phyloP scores from a whole-genome alignment of 495 filamentous ascomycete genomes.

The Talaromyces proteolyticus region DNA sequence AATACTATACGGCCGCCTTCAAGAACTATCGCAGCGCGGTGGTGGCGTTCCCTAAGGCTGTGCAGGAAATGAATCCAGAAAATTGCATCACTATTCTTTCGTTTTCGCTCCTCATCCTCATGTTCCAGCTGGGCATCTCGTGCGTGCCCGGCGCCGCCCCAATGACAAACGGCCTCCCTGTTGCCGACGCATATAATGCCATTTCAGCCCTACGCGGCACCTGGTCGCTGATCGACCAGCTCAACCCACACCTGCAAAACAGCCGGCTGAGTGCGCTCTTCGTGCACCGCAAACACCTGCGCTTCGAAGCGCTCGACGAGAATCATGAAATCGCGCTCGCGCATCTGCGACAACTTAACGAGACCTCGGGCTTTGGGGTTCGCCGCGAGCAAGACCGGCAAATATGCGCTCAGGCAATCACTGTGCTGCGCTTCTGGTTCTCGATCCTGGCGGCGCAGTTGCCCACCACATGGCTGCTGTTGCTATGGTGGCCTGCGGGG shows the following conservation, averaged over 20 bases:
- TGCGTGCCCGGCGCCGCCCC: constrained; percentile 5
- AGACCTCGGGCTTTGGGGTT: neutral
- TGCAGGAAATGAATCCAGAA: constrained; percentile 5
- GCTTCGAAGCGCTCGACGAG: constrained; percentile 6
- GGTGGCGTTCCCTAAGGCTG: constrained; percentile 5
- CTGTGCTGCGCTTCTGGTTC: constrained; percentile 6
- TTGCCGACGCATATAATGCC: constrained; percentile 5
- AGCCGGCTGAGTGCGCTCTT: constrained; percentile 1
- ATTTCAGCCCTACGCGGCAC: constrained; percentile 2
- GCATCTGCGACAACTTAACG: neutral
- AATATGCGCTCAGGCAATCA: constrained; percentile 5
- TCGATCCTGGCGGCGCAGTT: constrained; percentile 5
- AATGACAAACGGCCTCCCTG: constrained; percentile 1
- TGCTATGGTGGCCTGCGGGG: constrained; percentile 3
- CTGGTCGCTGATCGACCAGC: constrained; percentile 7
- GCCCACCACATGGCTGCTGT: constrained; percentile 5
- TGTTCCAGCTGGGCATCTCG: constrained; percentile 7
- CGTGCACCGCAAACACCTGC: constrained; percentile 5
- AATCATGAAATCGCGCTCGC: constrained; percentile 1
- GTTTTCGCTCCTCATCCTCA: constrained; percentile 3
- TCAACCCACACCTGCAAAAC: constrained; percentile 2
- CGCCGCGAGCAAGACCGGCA: neutral
- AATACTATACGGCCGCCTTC: constrained; percentile 3
- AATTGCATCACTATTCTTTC: constrained; percentile 4
- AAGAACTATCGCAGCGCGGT: constrained; percentile 6